Conservation (phyloP, 2,329 filamentous ascomycete species). For the Phaeosphaeria sp. region DNA sequence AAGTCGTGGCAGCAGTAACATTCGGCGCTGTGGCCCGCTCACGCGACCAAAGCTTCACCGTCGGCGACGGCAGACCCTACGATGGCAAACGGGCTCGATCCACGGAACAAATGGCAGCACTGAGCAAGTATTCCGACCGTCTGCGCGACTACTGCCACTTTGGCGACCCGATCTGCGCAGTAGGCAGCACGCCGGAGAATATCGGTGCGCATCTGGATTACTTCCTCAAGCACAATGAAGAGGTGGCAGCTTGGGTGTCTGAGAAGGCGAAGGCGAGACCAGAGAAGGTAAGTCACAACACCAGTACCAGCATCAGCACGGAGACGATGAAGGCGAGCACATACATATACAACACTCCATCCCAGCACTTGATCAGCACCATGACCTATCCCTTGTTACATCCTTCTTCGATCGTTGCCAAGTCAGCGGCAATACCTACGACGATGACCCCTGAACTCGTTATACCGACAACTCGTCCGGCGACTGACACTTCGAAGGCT, state of each 20-base stretch:
- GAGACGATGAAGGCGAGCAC: constrained; percentile 1
- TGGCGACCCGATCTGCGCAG: constrained; percentile 68
- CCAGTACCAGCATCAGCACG: constrained; percentile 4
- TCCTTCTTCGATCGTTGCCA: constrained; percentile 8
- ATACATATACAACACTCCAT: constrained; percentile 1
- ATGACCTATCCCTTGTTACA: background rate
- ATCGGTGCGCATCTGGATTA: constrained; percentile 66
- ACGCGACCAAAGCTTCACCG: constrained; percentile 29
- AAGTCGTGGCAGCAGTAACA: constrained; percentile 33
- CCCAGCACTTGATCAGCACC: background rate
- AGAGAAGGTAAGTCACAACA: constrained; percentile 12
- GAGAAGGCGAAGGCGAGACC: constrained; percentile 20
- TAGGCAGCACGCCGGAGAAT: constrained; percentile 58
- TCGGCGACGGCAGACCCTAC: constrained; percentile 28
- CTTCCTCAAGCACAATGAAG: constrained; percentile 44
- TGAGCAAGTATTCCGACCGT: constrained; percentile 38
- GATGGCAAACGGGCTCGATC: constrained; percentile 31
- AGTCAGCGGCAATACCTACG: constrained; percentile 6
- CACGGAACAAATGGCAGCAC: constrained; percentile 18
- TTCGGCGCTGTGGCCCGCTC: constrained; percentile 35
- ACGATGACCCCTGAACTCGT: background rate
- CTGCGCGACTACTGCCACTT: constrained; percentile 70
- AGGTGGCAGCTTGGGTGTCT: constrained; percentile 25
- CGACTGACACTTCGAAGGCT: constrained; percentile 14
- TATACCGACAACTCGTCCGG: background rate